Conservation (phyloP, 1,284 basidiomycete species). For the Violaceomyces palustris region DNA sequence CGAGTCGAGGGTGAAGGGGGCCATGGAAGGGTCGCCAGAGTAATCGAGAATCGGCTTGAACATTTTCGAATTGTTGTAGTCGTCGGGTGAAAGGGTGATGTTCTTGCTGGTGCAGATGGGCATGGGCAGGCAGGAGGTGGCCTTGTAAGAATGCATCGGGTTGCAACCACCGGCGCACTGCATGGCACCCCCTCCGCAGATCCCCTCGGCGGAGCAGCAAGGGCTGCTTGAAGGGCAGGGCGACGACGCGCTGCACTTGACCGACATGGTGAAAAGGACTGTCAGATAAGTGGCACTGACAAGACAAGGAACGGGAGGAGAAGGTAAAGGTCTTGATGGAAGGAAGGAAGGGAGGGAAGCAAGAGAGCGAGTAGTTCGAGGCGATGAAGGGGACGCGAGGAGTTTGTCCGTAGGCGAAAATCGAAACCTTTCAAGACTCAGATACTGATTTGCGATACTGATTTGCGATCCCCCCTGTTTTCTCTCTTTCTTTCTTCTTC, state of each 20-base stretch:
- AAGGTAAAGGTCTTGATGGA: too few species aligned
- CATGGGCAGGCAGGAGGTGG: conserved; percentile 38
- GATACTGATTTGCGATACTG: too few species aligned
- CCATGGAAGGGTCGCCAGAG: conserved; percentile 27
- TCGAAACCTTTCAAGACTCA: too few species aligned
- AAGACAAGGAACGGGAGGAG: too few species aligned
- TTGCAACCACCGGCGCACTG: conserved; percentile 46
- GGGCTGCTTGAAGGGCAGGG: conserved; percentile 28
- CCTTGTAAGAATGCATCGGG: conserved; percentile 27
- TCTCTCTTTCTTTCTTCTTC: too few species aligned
- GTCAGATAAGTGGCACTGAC: too few species aligned
- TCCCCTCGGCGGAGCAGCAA: conserved; percentile 36
- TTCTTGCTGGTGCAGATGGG: conserved; percentile 37
- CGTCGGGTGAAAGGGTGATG: conserved; percentile 18
- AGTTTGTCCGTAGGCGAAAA: too few species aligned
- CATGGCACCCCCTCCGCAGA: conserved; percentile 39
- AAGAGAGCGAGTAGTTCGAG: too few species aligned
- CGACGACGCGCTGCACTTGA: conserved; percentile 12
- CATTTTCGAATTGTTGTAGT: conserved; percentile 30
- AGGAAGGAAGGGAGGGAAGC: too few species aligned
- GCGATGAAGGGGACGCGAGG: too few species aligned
- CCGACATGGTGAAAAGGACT: too few species aligned
- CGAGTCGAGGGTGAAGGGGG: conserved; percentile 40
- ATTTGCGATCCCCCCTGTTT: too few species aligned
- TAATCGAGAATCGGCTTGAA: conserved; percentile 43